Evolutionary conservation across 1,284 basidiomycete species (phyloP).

Genomic region (Apiotrichum gracile): DNA sequence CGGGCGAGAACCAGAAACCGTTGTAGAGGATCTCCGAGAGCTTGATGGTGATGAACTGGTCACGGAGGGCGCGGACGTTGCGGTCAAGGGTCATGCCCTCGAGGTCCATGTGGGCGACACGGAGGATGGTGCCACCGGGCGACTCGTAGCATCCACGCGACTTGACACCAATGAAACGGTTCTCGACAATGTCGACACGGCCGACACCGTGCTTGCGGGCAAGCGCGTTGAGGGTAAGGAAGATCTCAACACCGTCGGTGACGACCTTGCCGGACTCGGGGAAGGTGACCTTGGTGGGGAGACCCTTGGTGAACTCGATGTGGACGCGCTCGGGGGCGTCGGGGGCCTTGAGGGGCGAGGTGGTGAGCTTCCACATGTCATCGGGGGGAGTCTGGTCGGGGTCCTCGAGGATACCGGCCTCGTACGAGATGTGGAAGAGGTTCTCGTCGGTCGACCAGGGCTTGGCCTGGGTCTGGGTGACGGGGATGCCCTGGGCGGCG

Average conservation of each 20-base stretch:
- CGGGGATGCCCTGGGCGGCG: slow-evolving; percentile 81
- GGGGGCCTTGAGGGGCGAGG: slow-evolving; percentile 76
- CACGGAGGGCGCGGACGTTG: slow-evolving; percentile 89
- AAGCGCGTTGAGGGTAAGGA: slow-evolving; percentile 84
- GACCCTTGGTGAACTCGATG: slow-evolving; percentile 78
- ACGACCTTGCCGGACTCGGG: slow-evolving; percentile 51
- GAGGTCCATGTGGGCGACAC: slow-evolving; percentile 90
- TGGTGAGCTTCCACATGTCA: slow-evolving; percentile 99
- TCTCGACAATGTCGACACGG: slow-evolving; percentile 97
- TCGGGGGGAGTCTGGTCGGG: slow-evolving; percentile 87
- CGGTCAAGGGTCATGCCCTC: slow-evolving; percentile 96
- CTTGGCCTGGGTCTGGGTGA: slow-evolving; percentile 91
- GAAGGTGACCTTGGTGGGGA: slow-evolving; percentile 73
- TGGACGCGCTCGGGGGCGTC: slow-evolving; percentile 70
- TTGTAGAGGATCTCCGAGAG: slow-evolving; percentile 93
- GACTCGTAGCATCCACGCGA: slow-evolving; percentile 98
- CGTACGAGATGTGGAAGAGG: slow-evolving; percentile 99
- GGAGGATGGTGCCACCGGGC: slow-evolving; percentile 91
- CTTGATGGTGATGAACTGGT: slow-evolving; percentile 89
- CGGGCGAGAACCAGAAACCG: slow-evolving; percentile 86
- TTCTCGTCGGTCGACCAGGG: slow-evolving; percentile 99
- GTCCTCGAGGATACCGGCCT: slow-evolving; percentile 97
- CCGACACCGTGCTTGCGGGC: slow-evolving; percentile 94
- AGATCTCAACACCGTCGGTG: slow-evolving; percentile 94
- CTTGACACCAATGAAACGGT: slow-evolving; percentile 98